Evolutionary conservation across 352 stramenopile genomes (phyloP).

Genomic region (Phytophthora agathidicida): DNA sequence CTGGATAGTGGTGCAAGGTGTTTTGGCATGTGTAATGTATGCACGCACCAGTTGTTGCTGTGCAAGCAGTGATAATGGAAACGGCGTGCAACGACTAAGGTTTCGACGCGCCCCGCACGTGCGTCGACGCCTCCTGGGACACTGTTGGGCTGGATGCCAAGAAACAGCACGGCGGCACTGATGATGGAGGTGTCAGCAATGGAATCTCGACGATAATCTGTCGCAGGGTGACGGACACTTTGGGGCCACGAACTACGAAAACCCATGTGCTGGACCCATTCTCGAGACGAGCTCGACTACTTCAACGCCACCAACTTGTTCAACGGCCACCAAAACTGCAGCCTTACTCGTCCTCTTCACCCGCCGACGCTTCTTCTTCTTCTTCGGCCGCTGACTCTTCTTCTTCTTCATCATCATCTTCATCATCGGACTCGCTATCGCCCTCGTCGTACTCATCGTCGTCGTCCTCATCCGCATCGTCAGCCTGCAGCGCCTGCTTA

Average conservation of each 20-base stretch:
- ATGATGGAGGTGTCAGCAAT: neutral
- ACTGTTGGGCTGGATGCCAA: too few species aligned
- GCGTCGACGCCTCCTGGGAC: constrained; percentile 1
- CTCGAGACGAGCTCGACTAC: neutral
- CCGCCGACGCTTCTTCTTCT: constrained; percentile 9
- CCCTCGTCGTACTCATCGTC: constrained; percentile 34
- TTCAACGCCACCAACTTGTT: constrained; percentile 3
- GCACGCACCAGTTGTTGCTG: too few species aligned
- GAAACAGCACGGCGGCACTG: neutral
- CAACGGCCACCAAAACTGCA: neutral
- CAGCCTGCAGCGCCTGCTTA: constrained; percentile 56
- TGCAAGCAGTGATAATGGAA: neutral
- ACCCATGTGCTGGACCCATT: neutral
- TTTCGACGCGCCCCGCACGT: constrained; percentile 14
- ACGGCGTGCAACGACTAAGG: constrained; percentile 5
- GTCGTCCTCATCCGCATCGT: constrained; percentile 46
- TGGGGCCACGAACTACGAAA: neutral
- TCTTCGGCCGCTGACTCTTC: constrained; percentile 13
- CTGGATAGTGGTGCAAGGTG: too few species aligned
- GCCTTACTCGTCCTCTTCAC: constrained; percentile 21
- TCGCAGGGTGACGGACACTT: constrained; percentile 8
- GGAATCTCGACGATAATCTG: neutral
- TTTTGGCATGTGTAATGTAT: too few species aligned
- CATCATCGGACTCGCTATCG: constrained; percentile 29
- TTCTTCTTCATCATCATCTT: constrained; percentile 28